phyloP scores from a whole-genome alignment of 2,329 filamentous ascomycete genomes.

The Aspergillus flavus region DNA sequence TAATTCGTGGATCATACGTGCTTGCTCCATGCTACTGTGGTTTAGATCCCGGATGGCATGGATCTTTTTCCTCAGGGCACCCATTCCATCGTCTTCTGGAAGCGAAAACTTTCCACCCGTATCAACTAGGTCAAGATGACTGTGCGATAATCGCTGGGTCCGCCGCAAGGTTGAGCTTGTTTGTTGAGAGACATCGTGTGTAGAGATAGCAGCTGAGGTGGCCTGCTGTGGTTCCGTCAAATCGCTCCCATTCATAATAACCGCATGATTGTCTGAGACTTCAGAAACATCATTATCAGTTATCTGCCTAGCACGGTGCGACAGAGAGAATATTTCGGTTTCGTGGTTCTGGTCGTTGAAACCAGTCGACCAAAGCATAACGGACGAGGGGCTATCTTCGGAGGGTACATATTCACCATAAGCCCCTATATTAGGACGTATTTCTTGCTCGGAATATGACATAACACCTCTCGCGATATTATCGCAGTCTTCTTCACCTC shows the following conservation, averaged over 20 bases:
- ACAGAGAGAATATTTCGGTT: background rate
- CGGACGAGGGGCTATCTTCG: slow-evolving; percentile 26
- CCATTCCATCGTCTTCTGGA: slow-evolving; percentile 81
- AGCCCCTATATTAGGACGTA: slow-evolving; percentile 10
- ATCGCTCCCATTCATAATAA: background rate
- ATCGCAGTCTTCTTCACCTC: slow-evolving; percentile 15
- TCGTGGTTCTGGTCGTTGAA: slow-evolving; percentile 14
- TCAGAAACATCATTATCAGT: background rate
- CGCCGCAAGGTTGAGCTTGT: slow-evolving; percentile 2
- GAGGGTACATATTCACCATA: slow-evolving; percentile 25
- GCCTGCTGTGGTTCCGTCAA: background rate
- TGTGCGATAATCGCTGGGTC: slow-evolving; percentile 2
- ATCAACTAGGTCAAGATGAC: slow-evolving; percentile 20
- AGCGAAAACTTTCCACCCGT: slow-evolving; percentile 39
- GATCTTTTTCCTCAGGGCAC: slow-evolving; percentile 66
- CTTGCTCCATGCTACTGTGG: slow-evolving; percentile 65
- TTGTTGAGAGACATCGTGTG: slow-evolving; percentile 5
- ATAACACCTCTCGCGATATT: slow-evolving; percentile 13
- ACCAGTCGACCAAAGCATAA: slow-evolving; percentile 17
- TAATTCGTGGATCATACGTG: slow-evolving; percentile 69
- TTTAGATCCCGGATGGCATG: slow-evolving; percentile 66
- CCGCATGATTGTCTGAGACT: background rate
- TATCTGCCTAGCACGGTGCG: slow-evolving; percentile 1
- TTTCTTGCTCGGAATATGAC: slow-evolving; percentile 14
- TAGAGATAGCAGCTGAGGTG: background rate